Percentiles rank a stretch among this genome's conserved stretches.
Conservation (phyloP, 768 basidiomycete species). For the Steccherinum ochraceum region DNA sequence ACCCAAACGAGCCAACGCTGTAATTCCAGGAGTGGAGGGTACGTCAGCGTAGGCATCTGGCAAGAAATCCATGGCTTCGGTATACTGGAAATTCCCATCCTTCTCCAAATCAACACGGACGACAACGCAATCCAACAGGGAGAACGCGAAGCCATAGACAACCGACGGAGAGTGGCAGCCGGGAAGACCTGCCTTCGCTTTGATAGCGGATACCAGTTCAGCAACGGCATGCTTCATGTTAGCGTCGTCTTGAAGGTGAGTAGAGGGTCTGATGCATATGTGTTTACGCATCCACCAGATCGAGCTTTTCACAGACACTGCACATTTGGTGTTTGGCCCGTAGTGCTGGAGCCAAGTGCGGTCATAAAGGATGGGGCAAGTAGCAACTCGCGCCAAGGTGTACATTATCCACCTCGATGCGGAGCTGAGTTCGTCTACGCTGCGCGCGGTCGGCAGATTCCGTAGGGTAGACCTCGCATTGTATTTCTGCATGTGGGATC, state of each 20-base stretch:
- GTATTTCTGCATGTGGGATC: too few species aligned
- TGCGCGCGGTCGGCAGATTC: background rate
- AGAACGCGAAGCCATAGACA: constrained; percentile 4
- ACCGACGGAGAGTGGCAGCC: background rate
- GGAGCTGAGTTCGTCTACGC: background rate
- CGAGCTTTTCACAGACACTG: too few species aligned
- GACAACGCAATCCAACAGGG: constrained; percentile 1
- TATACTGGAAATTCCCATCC: background rate
- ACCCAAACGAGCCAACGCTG: background rate
- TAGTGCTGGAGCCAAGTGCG: background rate
- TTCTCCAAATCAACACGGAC: constrained; percentile 1
- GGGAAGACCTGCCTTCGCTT: too few species aligned
- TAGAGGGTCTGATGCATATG: background rate
- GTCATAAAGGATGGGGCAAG: too few species aligned
- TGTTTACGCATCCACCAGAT: constrained; percentile 1
- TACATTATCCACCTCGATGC: background rate
- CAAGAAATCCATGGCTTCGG: background rate
- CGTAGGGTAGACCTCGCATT: too few species aligned
- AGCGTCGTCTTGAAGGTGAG: background rate
- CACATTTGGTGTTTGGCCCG: too few species aligned
- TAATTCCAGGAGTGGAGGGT: background rate
- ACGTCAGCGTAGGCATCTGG: background rate
- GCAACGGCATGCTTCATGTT: background rate
- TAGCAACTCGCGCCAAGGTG: background rate
- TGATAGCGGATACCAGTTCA: background rate